Percentiles rank a stretch among this genome's conserved stretches.
These are phyloP conservation scores for Xylariaceae sp. DNA, from an alignment of 2,329 filamentous ascomycete species.

Conservation along the genomic window DNA sequence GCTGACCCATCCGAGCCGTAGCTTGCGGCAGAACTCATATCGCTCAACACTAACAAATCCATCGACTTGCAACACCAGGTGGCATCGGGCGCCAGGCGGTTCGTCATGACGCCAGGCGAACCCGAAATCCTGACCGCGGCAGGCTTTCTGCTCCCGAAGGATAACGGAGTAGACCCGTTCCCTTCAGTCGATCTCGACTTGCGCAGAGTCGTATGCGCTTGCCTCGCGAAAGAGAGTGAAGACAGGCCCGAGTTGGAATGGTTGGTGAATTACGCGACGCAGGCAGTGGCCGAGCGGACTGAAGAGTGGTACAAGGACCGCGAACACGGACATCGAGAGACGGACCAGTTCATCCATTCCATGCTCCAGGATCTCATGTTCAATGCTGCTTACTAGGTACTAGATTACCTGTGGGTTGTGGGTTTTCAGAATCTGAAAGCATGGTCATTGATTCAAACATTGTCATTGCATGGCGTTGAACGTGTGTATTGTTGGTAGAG, in stretches of 20 bases:
- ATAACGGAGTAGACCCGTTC: neutral
- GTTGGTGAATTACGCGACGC: neutral
- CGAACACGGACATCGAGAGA: neutral
- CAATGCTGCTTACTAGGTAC: no score
- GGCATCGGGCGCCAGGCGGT: no score
- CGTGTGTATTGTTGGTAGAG: no score
- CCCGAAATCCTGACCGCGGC: neutral
- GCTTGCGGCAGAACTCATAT: neutral
- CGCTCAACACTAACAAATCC: no score
- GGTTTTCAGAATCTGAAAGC: no score
- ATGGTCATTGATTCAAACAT: no score
- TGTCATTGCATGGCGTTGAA: no score
- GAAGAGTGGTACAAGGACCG: neutral
- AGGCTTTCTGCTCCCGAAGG: neutral
- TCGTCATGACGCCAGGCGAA: neutral
- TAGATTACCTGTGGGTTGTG: no score
- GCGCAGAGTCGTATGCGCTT: conserved; percentile 5
- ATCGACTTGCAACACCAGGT: neutral
- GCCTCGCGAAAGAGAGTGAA: neutral
- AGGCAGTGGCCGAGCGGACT: neutral
- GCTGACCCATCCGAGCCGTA: no score
- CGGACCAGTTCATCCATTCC: neutral
- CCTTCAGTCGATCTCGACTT: neutral
- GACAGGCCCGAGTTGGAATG: neutral
- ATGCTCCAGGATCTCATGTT: neutral